Percentiles rank a stretch among this genome's conserved stretches.
Conservation (phyloP, 2,329 filamentous ascomycete species). For the Tetracladium maxilliforme region DNA sequence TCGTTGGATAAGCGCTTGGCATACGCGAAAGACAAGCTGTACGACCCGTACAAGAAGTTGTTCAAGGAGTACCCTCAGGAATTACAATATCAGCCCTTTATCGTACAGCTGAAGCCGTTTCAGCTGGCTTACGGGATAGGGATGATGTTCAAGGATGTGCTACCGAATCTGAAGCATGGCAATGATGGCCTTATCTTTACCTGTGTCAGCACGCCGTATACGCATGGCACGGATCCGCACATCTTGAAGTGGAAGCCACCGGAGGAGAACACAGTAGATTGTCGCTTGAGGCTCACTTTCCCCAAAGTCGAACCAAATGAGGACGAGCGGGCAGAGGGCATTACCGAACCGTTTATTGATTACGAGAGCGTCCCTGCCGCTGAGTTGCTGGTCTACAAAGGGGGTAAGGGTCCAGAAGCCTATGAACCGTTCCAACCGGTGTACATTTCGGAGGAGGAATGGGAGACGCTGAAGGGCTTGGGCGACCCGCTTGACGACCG, state of each 20-base stretch:
- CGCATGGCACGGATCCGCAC: constrained; percentile 78
- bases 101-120: constrained; percentile 77
- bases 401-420: constrained; percentile 27
- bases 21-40: constrained; percentile 68
- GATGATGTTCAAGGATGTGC: constrained; percentile 80
- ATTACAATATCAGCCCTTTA: constrained; percentile 57
- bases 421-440: constrained; percentile 54
- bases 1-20: constrained; percentile 80
- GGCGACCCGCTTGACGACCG: constrained; percentile 67
- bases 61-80: constrained; percentile 56
- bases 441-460: constrained; percentile 60
- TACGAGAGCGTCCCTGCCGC: constrained; percentile 69
- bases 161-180: constrained; percentile 75
- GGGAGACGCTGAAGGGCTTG: constrained; percentile 65
- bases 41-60: constrained; percentile 52
- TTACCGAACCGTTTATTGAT: constrained; percentile 50
- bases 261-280: constrained; percentile 90
- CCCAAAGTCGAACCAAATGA: constrained; percentile 54
- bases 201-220: constrained; percentile 76
- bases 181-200: constrained; percentile 98
- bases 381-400: constrained; percentile 56
- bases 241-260: constrained; percentile 98
- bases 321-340: constrained; percentile 50
- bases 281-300: constrained; percentile 67
- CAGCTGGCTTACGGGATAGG: constrained; percentile 79